phyloP scores from a whole-genome alignment of 2,329 filamentous ascomycete genomes.

The Diaporthe citriasiana region DNA sequence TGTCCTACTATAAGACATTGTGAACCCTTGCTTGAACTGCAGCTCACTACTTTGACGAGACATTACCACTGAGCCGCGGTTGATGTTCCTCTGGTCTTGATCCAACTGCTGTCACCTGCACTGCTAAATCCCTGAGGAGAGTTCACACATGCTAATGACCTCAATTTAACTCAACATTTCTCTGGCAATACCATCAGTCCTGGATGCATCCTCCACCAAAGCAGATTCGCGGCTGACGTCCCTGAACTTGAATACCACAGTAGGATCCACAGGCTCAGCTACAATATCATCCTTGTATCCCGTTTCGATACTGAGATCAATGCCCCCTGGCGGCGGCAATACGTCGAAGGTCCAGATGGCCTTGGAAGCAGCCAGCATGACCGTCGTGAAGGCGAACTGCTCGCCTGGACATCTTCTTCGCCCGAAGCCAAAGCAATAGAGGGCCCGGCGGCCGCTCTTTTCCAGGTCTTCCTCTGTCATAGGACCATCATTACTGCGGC shows the following conservation, averaged over 20 bases:
- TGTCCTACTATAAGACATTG: too few relatives aligned
- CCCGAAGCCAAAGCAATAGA: conserved; percentile 63
- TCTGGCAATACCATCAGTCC: background rate
- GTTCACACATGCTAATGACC: background rate
- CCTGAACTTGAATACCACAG: conserved; percentile 44
- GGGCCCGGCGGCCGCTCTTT: conserved; percentile 40
- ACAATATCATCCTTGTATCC: conserved; percentile 46
- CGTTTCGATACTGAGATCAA: conserved; percentile 47
- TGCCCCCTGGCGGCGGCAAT: conserved; percentile 41
- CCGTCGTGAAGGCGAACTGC: conserved; percentile 61
- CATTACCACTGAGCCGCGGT: background rate
- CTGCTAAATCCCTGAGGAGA: background rate
- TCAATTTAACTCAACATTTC: background rate
- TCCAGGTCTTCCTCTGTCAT: background rate
- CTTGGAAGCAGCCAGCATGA: conserved; percentile 57
- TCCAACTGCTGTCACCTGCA: background rate
- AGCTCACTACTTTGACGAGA: background rate
- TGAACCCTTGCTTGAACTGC: background rate
- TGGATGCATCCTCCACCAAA: conserved; percentile 40
- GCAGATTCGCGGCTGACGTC: conserved; percentile 41
- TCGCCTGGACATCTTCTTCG: conserved; percentile 63
- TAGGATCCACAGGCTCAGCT: conserved; percentile 44
- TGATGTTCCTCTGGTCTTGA: background rate
- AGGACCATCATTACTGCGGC: background rate
- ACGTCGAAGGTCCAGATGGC: conserved; percentile 64